phyloP scores from a whole-genome alignment of 805 yeast genomes.

The Cyberlindnera mycetangii region DNA sequence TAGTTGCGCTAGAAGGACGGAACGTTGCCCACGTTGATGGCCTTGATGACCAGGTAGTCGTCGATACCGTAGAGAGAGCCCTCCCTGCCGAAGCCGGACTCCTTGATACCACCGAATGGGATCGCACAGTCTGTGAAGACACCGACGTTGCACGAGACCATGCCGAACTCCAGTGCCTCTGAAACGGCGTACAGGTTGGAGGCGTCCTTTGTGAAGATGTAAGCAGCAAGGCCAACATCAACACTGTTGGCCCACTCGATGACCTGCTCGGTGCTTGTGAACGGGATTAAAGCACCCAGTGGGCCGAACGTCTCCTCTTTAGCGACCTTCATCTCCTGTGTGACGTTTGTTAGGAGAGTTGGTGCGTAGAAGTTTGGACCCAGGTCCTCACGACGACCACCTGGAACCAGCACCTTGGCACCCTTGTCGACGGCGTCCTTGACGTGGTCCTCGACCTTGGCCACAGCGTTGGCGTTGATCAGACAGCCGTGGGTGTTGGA shows the following conservation, averaged over 20 bases:
- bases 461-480: conserved; percentile 48
- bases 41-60: conserved; percentile 53
- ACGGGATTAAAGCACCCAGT: conserved; percentile 53
- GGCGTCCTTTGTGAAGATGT: conserved; percentile 51
- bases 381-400: conserved; percentile 48
- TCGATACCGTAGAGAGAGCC: conserved; percentile 62
- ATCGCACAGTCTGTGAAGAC: conserved; percentile 52
- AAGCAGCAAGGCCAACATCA: conserved; percentile 57
- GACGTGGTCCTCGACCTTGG: conserved; percentile 52
- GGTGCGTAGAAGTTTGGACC: conserved; percentile 56
- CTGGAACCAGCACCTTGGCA: conserved; percentile 47
- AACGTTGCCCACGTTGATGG: conserved; percentile 33
- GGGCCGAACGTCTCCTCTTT: conserved; percentile 68
- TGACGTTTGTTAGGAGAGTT: conserved; percentile 49
- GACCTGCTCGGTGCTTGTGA: conserved; percentile 52
- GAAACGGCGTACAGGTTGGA: conserved; percentile 50
- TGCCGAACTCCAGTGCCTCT: conserved; percentile 59
- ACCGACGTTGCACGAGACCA: conserved; percentile 63
- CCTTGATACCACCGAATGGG: conserved; percentile 64
- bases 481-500: conserved; percentile 55
- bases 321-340: conserved; percentile 47
- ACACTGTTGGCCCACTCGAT: conserved; percentile 52
- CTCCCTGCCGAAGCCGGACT: conserved; percentile 70
- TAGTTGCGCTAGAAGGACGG: conserved; percentile 10
- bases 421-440: conserved; percentile 54